phyloP scores from a whole-genome alignment of 768 basidiomycete species.

The Leccinellum luteum region DNA sequence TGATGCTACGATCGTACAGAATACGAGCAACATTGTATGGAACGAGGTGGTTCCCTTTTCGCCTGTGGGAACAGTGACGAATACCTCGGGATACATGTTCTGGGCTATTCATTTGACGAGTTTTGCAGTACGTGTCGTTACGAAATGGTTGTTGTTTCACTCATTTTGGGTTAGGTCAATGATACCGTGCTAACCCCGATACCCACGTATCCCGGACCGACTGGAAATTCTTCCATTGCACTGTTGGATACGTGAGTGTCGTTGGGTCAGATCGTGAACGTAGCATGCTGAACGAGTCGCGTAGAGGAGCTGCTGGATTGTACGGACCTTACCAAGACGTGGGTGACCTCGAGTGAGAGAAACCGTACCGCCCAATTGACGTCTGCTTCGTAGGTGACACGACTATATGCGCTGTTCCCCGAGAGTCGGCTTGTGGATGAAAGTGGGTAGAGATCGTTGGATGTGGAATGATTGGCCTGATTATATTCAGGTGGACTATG shows the following conservation, averaged over 20 bases:
- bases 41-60: slow-evolving; percentile 72
- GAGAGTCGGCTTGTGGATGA: slow-evolving; percentile 67
- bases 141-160: not conserved
- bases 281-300: slow-evolving; percentile 2
- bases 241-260: slow-evolving; percentile 67
- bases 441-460: slow-evolving; percentile 33
- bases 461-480: not conserved
- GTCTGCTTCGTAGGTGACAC: slow-evolving; percentile 51
- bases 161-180: slow-evolving; percentile 47
- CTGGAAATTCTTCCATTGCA: slow-evolving; percentile 57
- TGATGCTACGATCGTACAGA: slow-evolving; percentile 63
- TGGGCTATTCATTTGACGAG: slow-evolving; percentile 65
- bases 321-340: slow-evolving; percentile 81
- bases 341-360: slow-evolving; percentile 16
- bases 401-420: slow-evolving; percentile 57
- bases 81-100: slow-evolving; percentile 67
- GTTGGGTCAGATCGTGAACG: not conserved
- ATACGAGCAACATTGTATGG: slow-evolving; percentile 64
- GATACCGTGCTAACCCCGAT: slow-evolving; percentile 47
- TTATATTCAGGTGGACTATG: slow-evolving; percentile 56
- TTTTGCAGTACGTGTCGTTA: slow-evolving; percentile 43
- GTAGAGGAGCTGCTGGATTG: slow-evolving; percentile 66
- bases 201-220: slow-evolving; percentile 62
- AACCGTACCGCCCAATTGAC: not conserved
- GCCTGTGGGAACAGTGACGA: slow-evolving; percentile 56